Percentiles rank a stretch among this genome's conserved stretches.
Conservation (phyloP, 176 grass and related monocot species). For the Eragrostis nindensis region DNA sequence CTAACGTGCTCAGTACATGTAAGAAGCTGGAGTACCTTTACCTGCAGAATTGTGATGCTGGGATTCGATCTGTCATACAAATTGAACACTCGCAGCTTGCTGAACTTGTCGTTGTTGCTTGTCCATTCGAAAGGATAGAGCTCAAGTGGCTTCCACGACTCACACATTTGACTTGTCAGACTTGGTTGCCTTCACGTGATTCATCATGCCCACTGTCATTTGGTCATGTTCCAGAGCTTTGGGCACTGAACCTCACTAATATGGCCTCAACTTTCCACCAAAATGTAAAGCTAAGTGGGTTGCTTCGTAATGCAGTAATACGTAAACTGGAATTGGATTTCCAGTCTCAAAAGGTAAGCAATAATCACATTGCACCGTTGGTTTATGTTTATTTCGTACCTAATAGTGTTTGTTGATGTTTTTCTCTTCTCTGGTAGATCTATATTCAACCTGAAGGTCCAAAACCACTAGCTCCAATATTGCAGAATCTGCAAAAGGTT, state of each 20-base stretch:
- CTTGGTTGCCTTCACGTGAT: background rate
- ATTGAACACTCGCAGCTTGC: background rate
- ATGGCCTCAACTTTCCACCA: accelerated
- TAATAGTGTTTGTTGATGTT: no score
- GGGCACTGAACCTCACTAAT: background rate
- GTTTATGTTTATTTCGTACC: background rate
- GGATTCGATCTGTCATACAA: background rate
- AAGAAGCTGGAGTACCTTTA: background rate
- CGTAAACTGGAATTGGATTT: background rate
- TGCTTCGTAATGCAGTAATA: background rate
- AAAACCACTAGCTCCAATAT: no score
- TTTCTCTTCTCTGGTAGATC: background rate
- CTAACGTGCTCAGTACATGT: background rate
- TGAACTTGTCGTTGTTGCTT: background rate
- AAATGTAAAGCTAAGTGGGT: background rate
- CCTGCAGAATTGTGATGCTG: background rate
- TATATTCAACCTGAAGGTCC: background rate
- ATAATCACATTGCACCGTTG: background rate
- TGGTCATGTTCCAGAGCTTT: background rate
- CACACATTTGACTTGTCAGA: background rate
- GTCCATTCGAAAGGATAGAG: no score
- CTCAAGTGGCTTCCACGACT: background rate
- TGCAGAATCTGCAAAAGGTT: background rate
- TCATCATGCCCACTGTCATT: background rate
- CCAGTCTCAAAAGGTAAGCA: background rate